These are phyloP conservation scores for Neofusicoccum ribis DNA, from an alignment of 2,329 filamentous ascomycete species.

Conservation along the genomic window DNA sequence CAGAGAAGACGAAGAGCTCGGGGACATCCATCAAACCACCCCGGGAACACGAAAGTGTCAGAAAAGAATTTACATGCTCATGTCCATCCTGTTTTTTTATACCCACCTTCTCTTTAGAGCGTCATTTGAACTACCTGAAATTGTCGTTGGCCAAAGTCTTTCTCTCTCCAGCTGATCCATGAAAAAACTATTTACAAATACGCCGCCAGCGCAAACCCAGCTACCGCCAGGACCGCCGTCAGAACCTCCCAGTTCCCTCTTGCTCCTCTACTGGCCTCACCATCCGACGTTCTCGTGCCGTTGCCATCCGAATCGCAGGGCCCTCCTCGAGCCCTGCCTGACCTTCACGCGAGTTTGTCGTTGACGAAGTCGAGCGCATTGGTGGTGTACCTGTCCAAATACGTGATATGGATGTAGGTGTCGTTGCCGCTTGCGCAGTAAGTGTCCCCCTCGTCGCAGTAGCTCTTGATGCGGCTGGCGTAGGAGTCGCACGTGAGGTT, in stretches of 20 bases:
- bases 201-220: not conserved
- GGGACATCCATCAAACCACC: no score
- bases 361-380: slow-evolving; percentile 9
- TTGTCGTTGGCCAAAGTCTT: not conserved
- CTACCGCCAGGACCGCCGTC: not conserved
- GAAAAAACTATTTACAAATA: not conserved
- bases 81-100: no score
- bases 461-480: not conserved
- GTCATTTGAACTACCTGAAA: not conserved
- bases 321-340: not conserved
- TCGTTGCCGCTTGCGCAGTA: slow-evolving; percentile 4
- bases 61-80: no score
- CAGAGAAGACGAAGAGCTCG: no score
- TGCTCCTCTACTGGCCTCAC: not conserved
- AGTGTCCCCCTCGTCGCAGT: slow-evolving; percentile 6
- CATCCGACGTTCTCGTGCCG: not conserved
- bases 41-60: no score
- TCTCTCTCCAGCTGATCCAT: not conserved
- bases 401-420: not conserved
- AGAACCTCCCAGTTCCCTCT: not conserved
- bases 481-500: slow-evolving; percentile 11
- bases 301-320: not conserved
- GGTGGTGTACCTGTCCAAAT: not conserved
- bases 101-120: no score
- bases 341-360: slow-evolving; percentile 1